phyloP scores from a whole-genome alignment of 768 basidiomycete genomes.

The Russula compacta region DNA sequence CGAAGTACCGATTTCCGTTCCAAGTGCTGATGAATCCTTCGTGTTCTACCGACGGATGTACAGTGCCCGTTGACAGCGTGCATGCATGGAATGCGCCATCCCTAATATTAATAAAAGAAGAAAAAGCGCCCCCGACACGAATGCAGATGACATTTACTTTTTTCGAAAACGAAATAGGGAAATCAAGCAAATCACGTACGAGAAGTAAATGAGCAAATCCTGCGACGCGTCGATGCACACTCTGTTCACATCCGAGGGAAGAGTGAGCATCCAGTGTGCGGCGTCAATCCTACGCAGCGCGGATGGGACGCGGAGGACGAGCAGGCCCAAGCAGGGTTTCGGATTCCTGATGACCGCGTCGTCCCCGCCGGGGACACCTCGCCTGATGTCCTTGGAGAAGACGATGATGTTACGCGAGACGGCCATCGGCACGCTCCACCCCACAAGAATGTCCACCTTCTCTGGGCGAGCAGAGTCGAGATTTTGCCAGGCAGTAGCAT shows the following conservation, averaged over 20 bases:
- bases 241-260: neutral
- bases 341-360: too few relatives aligned
- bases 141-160: neutral
- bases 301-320: conserved; percentile 7
- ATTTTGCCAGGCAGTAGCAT: neutral
- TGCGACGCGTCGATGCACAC: conserved; percentile 9
- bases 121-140: too few relatives aligned
- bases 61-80: neutral
- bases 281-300: neutral
- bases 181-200: neutral
- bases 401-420: conserved; percentile 3
- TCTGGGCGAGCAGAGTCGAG: neutral
- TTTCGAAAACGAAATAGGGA: neutral
- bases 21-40: neutral
- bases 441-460: neutral
- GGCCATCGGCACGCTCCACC: conserved; percentile 3
- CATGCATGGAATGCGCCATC: neutral
- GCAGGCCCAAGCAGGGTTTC: neutral
- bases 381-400: neutral
- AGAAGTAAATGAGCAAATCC: conserved; percentile 7
- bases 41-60: neutral
- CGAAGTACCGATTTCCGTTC: neutral
- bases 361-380: neutral
- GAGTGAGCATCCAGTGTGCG: neutral
- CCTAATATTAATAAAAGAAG: neutral